A percentile compares a stretch with the other conserved stretches of the same genome.
phyloP scores from a whole-genome alignment of 2,329 filamentous ascomycete species.

The Monosporascus sp. region DNA sequence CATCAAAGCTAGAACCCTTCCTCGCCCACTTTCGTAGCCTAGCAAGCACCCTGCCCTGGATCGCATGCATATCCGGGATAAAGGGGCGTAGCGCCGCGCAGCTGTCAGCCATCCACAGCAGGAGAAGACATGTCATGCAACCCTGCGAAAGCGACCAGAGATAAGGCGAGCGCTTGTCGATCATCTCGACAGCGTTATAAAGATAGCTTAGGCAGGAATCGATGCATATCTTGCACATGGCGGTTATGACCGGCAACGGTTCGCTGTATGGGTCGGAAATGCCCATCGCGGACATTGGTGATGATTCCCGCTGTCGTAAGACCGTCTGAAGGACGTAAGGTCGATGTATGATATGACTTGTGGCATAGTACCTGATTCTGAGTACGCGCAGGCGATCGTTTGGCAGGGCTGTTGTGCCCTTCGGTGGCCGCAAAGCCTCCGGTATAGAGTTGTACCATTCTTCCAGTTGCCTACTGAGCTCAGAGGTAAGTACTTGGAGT shows the following conservation, averaged over 20 bases:
- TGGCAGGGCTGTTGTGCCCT: constrained; percentile 51
- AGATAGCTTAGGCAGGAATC: constrained; percentile 31
- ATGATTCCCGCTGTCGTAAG: constrained; percentile 18
- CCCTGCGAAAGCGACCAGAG: constrained; percentile 32
- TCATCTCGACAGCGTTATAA: constrained; percentile 28
- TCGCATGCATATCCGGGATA: constrained; percentile 22
- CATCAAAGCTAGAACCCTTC: constrained; percentile 28
- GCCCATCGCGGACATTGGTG: constrained; percentile 11
- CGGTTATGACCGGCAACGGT: constrained; percentile 25
- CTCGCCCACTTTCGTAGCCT: constrained; percentile 27
- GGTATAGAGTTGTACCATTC: constrained; percentile 34
- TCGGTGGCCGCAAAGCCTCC: constrained; percentile 39
- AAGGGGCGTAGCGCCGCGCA: constrained; percentile 22
- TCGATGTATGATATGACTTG: constrained; percentile 63
- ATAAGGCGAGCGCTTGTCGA: constrained; percentile 32
- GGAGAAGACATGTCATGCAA: constrained; percentile 29
- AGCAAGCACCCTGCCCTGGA: constrained; percentile 23
- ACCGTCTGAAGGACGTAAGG: constrained; percentile 43
- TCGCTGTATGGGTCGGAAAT: constrained; percentile 16
- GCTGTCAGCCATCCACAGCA: constrained; percentile 28
- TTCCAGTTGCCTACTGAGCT: constrained; percentile 34
- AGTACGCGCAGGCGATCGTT: constrained; percentile 62
- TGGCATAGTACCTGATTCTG: constrained; percentile 68
- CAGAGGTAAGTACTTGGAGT: constrained; percentile 27
- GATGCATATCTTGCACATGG: constrained; percentile 30